A percentile compares a stretch with the other conserved stretches of the same genome.
These are phyloP conservation scores for Selaginella tamariscina DNA, from an alignment of 75 land plant species.

Conservation along the genomic window DNA sequence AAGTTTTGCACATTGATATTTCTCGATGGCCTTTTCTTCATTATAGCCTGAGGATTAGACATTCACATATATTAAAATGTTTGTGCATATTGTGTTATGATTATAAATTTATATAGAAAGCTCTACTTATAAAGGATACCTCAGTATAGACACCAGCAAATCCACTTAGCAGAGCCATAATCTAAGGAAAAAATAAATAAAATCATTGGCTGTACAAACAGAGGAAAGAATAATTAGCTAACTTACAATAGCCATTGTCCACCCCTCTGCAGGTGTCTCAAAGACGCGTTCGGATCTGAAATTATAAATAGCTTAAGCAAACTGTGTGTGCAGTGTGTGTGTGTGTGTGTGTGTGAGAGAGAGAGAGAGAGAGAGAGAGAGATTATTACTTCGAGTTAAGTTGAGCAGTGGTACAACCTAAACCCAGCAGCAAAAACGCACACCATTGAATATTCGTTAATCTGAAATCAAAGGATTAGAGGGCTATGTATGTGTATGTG, in stretches of 20 bases:
- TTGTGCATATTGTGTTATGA: background rate
- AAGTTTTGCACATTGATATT: constrained; percentile 90
- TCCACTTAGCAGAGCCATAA: constrained; percentile 85
- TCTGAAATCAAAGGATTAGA: constrained; percentile 25
- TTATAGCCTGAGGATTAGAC: constrained; percentile 63
- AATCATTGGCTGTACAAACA: constrained; percentile 1
- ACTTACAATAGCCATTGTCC: constrained; percentile 86
- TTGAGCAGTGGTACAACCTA: constrained; percentile 80
- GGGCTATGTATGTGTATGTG: background rate
- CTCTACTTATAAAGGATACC: constrained; percentile 29
- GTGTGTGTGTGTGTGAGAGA: background rate
- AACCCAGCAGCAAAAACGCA: constrained; percentile 57
- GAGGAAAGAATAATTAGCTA: background rate
- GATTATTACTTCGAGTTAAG: constrained; percentile 48
- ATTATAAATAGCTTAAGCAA: background rate
- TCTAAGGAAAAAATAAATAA: constrained; percentile 26
- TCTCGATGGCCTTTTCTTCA: constrained; percentile 69
- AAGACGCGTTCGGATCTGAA: constrained; percentile 70
- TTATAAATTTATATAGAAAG: background rate
- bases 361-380: background rate
- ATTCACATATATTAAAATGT: background rate
- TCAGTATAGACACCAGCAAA: constrained; percentile 93
- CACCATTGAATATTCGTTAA: constrained; percentile 71
- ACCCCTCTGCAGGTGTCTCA: constrained; percentile 64
- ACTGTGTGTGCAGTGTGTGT: background rate